Percentiles rank a stretch among this genome's conserved stretches.
phyloP scores from a whole-genome alignment of 78 protist genomes.

The Parvularia atlantis region DNA sequence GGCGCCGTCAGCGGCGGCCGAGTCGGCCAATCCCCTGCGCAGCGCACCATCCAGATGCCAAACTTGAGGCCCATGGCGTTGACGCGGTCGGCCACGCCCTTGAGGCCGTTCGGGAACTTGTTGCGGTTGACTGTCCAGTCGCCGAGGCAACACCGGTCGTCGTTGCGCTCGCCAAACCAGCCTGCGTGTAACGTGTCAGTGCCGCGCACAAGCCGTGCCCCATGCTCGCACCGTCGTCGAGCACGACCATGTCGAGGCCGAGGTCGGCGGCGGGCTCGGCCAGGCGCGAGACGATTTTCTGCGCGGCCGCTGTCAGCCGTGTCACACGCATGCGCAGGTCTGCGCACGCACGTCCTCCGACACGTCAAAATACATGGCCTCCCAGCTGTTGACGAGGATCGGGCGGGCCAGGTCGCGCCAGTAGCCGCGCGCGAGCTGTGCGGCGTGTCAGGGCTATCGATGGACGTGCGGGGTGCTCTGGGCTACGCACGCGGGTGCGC shows the following conservation, averaged over 20 bases:
- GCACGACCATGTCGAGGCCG: neutral
- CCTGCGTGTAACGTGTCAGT: no score
- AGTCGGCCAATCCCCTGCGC: no score
- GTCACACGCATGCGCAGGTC: no score
- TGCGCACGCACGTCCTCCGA: no score
- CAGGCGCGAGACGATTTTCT: neutral
- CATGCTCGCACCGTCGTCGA: neutral
- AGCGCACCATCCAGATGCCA: slow-evolving; percentile 1
- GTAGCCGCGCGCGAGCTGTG: neutral
- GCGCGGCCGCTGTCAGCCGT: no score
- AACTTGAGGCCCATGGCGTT: neutral
- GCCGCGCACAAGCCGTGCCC: no score
- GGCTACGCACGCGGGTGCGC: neutral
- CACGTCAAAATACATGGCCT: neutral
- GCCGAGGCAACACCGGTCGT: neutral
- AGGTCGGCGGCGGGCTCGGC: neutral
- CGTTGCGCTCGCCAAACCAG: neutral
- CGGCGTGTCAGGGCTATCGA: no score
- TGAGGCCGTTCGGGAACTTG: no score
- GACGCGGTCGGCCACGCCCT: neutral
- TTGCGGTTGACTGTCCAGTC: slow-evolving; percentile 1
- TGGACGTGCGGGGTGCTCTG: no score
- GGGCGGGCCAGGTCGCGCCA: neutral
- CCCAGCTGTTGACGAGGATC: neutral
- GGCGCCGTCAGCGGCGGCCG: no score